Conservation (phyloP, 2,329 filamentous ascomycete genomes). For the Fusarium aywerte region DNA sequence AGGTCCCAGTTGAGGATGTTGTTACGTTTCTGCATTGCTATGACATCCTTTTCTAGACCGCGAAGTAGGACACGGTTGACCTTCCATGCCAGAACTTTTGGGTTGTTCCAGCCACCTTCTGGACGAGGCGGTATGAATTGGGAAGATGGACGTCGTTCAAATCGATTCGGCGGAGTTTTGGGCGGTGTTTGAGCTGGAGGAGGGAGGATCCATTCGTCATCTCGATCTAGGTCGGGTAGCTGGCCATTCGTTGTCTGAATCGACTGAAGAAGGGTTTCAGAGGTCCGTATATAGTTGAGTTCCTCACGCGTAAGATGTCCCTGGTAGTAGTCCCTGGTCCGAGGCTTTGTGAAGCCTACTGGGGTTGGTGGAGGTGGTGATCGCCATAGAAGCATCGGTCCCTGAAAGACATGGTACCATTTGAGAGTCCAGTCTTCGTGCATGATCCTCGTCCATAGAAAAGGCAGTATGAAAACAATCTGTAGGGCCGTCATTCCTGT, state of each 20-base stretch:
- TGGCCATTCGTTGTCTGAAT: conserved; percentile 46
- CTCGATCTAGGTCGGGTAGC: conserved; percentile 44
- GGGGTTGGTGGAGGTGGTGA: conserved; percentile 51
- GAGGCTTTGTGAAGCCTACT: conserved; percentile 54
- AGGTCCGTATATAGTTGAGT: conserved; percentile 53
- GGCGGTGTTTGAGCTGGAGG: conserved; percentile 45
- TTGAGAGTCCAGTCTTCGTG: conserved; percentile 63
- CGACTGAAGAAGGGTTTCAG: conserved; percentile 50
- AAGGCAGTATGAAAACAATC: conserved; percentile 63
- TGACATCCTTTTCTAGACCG: conserved; percentile 61
- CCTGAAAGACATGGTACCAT: conserved; percentile 60
- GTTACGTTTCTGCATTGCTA: conserved; percentile 58
- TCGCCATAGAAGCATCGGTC: conserved; percentile 58
- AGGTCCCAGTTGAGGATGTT: conserved; percentile 62
- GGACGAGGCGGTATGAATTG: conserved; percentile 50
- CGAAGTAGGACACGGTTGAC: conserved; percentile 57
- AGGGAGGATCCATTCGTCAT: conserved; percentile 49
- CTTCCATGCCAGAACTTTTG: conserved; percentile 55
- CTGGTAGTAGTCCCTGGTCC: conserved; percentile 61
- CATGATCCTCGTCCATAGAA: conserved; percentile 61
- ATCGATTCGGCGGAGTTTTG: conserved; percentile 20
- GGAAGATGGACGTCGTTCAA: conserved; percentile 15
- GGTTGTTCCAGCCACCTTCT: conserved; percentile 54
- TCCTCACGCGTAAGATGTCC: conserved; percentile 61
- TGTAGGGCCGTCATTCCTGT: conserved; percentile 56